These are phyloP conservation scores for Fomitopsis betulina DNA, from an alignment of 1,284 basidiomycete genomes.

Conservation along the genomic window DNA sequence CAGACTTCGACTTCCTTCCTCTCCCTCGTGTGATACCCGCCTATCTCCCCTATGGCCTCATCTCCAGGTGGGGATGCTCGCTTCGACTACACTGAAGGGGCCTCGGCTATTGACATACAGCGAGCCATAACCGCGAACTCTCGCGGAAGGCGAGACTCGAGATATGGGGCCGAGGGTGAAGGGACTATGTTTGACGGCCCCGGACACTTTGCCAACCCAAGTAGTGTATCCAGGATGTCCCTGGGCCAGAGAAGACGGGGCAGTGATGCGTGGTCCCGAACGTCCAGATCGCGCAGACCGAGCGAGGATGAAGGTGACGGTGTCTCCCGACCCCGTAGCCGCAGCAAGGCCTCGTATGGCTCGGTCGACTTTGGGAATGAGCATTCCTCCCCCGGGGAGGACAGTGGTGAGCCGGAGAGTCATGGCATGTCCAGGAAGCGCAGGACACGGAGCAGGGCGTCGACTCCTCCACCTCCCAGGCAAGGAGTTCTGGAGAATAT, in stretches of 20 bases:
- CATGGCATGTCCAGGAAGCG: constrained; percentile 16
- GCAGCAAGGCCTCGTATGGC: constrained; percentile 39
- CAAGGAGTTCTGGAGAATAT: constrained; percentile 62
- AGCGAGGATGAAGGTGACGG: constrained; percentile 40
- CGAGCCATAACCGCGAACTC: constrained; percentile 43
- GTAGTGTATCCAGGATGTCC: constrained; percentile 75
- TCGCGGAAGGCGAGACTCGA: constrained; percentile 60
- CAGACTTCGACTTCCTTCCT: not conserved
- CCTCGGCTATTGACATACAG: constrained; percentile 68
- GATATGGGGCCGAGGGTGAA: constrained; percentile 53
- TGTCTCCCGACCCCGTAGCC: constrained; percentile 32
- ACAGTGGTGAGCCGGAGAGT: constrained; percentile 18
- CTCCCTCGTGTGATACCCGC: not conserved
- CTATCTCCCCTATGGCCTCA: not conserved
- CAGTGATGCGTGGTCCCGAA: constrained; percentile 50
- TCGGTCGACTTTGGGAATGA: constrained; percentile 24
- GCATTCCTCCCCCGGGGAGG: constrained; percentile 8
- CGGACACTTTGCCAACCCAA: constrained; percentile 64
- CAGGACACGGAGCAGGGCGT: constrained; percentile 24
- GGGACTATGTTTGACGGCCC: constrained; percentile 77
- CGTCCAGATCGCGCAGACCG: constrained; percentile 37
- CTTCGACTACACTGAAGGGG: constrained; percentile 80
- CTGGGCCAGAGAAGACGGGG: constrained; percentile 50
- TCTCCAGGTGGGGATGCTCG: not conserved
- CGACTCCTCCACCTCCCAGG: constrained; percentile 36